phyloP scores from a whole-genome alignment of 176 grass and related monocot genomes.

The Triticum turgidum region DNA sequence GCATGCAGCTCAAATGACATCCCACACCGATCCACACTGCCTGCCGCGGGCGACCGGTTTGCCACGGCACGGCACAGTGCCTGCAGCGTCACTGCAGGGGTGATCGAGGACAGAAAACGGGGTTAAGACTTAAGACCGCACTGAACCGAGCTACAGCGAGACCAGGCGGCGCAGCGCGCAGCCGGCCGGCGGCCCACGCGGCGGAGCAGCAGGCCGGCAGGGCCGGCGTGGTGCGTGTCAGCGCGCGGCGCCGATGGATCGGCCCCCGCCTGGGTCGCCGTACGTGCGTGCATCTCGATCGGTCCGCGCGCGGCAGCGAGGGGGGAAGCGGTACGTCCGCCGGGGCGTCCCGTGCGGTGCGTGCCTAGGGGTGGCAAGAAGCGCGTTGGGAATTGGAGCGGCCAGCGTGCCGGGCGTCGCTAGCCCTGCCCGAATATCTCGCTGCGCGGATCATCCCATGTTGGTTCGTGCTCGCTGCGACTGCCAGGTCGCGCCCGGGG shows the following conservation, averaged over 20 bases:
- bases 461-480: neutral
- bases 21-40: too few species aligned
- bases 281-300: neutral
- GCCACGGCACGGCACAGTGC: neutral
- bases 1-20: too few species aligned
- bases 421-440: neutral
- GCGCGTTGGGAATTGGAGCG: constrained; percentile 39
- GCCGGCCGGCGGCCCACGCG: neutral
- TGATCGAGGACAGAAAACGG: neutral
- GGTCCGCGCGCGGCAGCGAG: neutral
- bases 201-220: neutral
- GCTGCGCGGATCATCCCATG: neutral
- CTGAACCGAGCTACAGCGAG: neutral
- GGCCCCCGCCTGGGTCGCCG: neutral
- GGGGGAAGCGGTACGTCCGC: neutral
- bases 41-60: too few species aligned
- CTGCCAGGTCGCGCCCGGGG: neutral
- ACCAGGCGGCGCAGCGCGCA: neutral
- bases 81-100: neutral
- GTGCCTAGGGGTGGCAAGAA: constrained; percentile 6
- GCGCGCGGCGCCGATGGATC: neutral
- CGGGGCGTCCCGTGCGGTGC: neutral
- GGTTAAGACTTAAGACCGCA: neutral
- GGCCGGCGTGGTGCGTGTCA: neutral
- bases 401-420: constrained; percentile 15